Conservation (phyloP, 2,329 filamentous ascomycete species). For the Microascus cirrosus region DNA sequence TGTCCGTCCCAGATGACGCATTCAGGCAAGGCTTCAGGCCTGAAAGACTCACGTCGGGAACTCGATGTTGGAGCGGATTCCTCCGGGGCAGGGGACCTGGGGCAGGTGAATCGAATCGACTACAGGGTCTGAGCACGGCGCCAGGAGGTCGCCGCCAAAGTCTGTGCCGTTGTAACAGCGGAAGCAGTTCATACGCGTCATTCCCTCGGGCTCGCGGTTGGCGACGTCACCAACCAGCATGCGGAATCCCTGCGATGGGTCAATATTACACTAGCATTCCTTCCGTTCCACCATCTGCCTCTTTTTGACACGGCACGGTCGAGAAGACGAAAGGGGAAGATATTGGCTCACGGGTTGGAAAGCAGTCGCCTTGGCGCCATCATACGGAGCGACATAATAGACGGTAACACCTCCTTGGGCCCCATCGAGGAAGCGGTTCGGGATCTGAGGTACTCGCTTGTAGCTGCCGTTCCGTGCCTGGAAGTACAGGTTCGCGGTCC, state of each 20-base stretch:
- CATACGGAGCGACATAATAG: background rate
- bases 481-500: background rate
- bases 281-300: background rate
- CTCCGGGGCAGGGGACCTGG: background rate
- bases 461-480: background rate
- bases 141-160: background rate
- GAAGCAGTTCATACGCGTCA: background rate
- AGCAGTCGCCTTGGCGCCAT: background rate
- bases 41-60: background rate
- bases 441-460: background rate
- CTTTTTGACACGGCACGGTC: background rate
- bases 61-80: background rate
- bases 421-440: background rate
- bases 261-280: background rate
- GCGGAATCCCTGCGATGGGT: background rate
- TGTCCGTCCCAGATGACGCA: background rate
- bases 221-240: background rate
- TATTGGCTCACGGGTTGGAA: background rate
- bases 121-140: background rate
- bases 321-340: background rate
- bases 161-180: background rate
- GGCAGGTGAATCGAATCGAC: background rate
- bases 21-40: background rate
- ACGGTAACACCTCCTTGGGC: background rate
- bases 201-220: background rate